Base-by-base conservation (phyloP, 2,329 filamentous ascomycete species). In the Diaporthe vexans region DNA sequence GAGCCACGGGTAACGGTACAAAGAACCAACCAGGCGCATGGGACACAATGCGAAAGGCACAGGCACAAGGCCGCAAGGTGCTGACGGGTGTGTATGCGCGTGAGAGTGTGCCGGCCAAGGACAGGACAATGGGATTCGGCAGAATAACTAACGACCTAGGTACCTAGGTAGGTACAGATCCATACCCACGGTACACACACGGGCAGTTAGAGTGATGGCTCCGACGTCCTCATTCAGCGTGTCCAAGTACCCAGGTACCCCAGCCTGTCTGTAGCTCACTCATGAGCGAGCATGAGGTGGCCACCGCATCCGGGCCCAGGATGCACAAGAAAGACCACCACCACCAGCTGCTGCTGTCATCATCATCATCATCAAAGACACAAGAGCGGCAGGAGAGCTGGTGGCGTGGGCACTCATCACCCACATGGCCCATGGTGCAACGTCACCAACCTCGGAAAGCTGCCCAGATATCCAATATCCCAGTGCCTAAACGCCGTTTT, bases 81-180 rank as follows among this genome's bases (percentile, higher is more conserved):
- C 29, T 35, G 43, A 67, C 61, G 29, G 61, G 61, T 24, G 29
- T 24, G 61, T 29, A 13, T 51, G 5, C 46, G 37, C 4, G 37
- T 11, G 37, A 19, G 46, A 2, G n/a, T 52, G 48, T 54, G 46
- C 37, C 63, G 63, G 63, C 63, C 17, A n/a, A 29, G 33, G 48
- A 54, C 63, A 68, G n/a, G n/a, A 51, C 46, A 68, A 68, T 65
- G n/a, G 26, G 17, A 63, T 37, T 9, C 19, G n/a, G 43, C 43
- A 2, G 26, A n/a, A 51, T 5, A 43, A 1, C 13, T 15, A 43
- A 1, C 13, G 5, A 15, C 11, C 40, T 37, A 37, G 37, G 37
- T 13, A 40, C 35, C 10, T 37, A 46, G 40, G 43, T 46, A 48
- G 46, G 29, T n/a, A 37, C 56, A 15, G 5, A 37, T 58, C 15